Evolutionary conservation across 75 land plant species (phyloP), one percentile per base, ranked within the genome.

Genomic region (Cupressus sempervirens): DNA sequence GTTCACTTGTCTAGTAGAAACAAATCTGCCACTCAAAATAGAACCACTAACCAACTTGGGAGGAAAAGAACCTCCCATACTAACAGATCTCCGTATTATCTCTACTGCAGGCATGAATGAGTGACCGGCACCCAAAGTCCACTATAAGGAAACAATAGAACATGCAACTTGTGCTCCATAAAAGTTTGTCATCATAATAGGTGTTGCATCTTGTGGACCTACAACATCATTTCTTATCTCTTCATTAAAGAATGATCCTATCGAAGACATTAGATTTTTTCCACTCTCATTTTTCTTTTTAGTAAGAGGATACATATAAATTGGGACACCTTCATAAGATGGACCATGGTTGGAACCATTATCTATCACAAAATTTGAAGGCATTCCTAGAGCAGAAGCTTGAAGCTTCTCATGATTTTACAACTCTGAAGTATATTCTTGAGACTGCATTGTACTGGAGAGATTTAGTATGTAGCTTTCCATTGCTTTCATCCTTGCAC

Each of bases 391-490:
- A 58, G 92, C 95, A 83, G 99, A 95, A 85, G 91, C 85, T 79
- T 95, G 95, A 75, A 94, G 84, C 83, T 90, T 98, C 32, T 98
- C 99, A 54, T 92, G 87, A 83, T 85, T 88, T 65, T 91, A 91
- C 30, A 85, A 80, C 72, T 89, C 89, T 85, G 90, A 84, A 32
- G 86, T 68, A 54, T 92, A 91, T 86, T 91, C 95, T 53, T 88
- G 89, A 40, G 88, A 85, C 53, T 96, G 96, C 91, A 92, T 90
- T 80, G 89, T 84, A 81, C 93, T 89, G 15, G 92, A 87, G 54
- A 91, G 50, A 86, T 89, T 92, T 56, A 84, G 87, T 10, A 88
- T 83, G 74, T 90, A 91, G 83, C 89, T 91, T 84, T 91, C 93
- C 85, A 87, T 87, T 3, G 91, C 87, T 88, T 91, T n/a, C n/a